Percentiles rank a stretch among this genome's conserved stretches.
Conservation (phyloP, 2,329 filamentous ascomycete genomes). For the Aspergillus sp. region DNA sequence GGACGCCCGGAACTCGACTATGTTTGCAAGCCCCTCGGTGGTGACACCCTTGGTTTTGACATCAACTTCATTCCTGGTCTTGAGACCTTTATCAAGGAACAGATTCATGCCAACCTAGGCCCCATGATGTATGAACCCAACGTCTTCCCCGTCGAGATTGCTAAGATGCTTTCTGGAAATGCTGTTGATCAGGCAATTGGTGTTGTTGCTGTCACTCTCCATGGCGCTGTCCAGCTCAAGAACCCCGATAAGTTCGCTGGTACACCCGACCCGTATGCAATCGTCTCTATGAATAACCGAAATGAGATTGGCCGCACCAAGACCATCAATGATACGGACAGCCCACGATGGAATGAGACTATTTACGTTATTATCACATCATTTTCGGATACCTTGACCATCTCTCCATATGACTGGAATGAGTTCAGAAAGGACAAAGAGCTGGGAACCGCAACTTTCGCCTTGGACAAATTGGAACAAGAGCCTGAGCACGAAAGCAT, state of each 20-base stretch:
- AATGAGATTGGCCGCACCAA: slow-evolving; percentile 84
- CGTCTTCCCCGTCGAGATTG: slow-evolving; percentile 96
- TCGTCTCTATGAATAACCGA: slow-evolving; percentile 80
- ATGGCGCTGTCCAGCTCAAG: slow-evolving; percentile 89
- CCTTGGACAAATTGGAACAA: slow-evolving; percentile 77
- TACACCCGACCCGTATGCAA: slow-evolving; percentile 85
- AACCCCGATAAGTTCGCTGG: slow-evolving; percentile 93
- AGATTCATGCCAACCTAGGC: slow-evolving; percentile 88
- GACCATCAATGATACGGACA: slow-evolving; percentile 77
- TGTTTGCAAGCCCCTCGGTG: slow-evolving; percentile 94
- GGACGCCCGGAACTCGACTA: slow-evolving; percentile 90
- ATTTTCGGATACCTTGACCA: slow-evolving; percentile 80
- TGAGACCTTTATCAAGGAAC: slow-evolving; percentile 89
- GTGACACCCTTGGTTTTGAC: slow-evolving; percentile 93
- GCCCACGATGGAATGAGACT: slow-evolving; percentile 94
- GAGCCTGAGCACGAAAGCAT: slow-evolving; percentile 79
- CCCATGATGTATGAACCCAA: slow-evolving; percentile 99
- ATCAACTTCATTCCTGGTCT: slow-evolving; percentile 98
- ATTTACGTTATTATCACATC: slow-evolving; percentile 93
- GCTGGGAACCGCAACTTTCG: slow-evolving; percentile 81
- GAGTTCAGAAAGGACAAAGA: slow-evolving; percentile 97
- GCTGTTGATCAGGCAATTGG: slow-evolving; percentile 95
- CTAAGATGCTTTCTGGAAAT: slow-evolving; percentile 94
- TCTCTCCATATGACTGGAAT: slow-evolving; percentile 89
- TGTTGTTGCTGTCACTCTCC: slow-evolving; percentile 85